These are phyloP conservation scores for Pyrenochaeta sp. DNA, from an alignment of 2,329 filamentous ascomycete species.

Conservation along the genomic window DNA sequence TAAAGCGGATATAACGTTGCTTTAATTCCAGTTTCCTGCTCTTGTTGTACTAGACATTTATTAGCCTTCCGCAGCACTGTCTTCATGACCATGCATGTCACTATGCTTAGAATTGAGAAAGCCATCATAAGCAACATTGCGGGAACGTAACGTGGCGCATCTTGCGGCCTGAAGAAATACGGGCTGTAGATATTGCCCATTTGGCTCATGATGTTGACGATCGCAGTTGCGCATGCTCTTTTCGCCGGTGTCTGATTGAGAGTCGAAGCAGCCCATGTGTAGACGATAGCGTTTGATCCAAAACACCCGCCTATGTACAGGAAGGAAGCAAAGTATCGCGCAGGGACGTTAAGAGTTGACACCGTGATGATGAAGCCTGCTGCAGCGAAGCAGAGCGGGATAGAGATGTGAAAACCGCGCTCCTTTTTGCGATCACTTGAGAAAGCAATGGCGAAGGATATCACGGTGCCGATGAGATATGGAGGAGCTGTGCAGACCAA, in stretches of 20 bases:
- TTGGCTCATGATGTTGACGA: conserved; percentile 17
- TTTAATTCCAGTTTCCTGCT: too few relatives aligned
- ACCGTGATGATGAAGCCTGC: conserved; percentile 25
- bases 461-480: conserved; percentile 16
- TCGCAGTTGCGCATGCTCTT: conserved; percentile 11
- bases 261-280: conserved; percentile 43
- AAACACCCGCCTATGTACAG: conserved; percentile 45
- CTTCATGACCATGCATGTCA: conserved; percentile 13
- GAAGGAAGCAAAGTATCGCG: conserved; percentile 36
- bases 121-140: conserved; percentile 15
- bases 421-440: conserved; percentile 16
- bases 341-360: conserved; percentile 18
- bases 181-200: conserved; percentile 14
- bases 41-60: not conserved
- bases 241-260: conserved; percentile 16
- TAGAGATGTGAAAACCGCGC: conserved; percentile 20
- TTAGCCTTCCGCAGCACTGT: conserved; percentile 7
- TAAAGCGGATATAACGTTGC: too few relatives aligned
- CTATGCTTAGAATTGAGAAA: conserved; percentile 9
- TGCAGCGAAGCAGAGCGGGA: conserved; percentile 13
- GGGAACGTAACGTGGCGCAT: conserved; percentile 7
- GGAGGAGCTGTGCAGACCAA: conserved; percentile 19
- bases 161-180: conserved; percentile 14
- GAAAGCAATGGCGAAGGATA: conserved; percentile 18
- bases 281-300: conserved; percentile 46